These are phyloP conservation scores for Penicillium brasilianum DNA, from an alignment of 2,329 filamentous ascomycete species.

Conservation along the genomic window DNA sequence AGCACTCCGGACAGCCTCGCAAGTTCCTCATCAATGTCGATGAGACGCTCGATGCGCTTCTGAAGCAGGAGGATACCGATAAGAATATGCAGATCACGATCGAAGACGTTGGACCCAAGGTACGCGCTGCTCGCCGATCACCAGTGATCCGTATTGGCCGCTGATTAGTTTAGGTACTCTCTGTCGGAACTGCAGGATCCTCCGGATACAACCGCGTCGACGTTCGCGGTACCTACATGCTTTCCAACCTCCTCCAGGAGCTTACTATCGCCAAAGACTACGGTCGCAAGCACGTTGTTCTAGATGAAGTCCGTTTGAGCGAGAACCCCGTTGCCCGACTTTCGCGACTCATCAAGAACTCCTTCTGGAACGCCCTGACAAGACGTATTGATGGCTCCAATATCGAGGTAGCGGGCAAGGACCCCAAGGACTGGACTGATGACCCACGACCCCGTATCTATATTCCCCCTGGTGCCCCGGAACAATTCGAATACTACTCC, in stretches of 20 bases:
- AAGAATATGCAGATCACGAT: conserved; percentile 97
- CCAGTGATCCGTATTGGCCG: not conserved
- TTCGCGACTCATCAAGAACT: conserved; percentile 81
- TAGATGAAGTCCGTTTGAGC: conserved; percentile 88
- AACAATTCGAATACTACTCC: conserved; percentile 88
- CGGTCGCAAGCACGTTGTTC: conserved; percentile 83
- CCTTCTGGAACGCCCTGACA: conserved; percentile 92
- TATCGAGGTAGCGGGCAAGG: conserved; percentile 80
- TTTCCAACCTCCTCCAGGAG: conserved; percentile 95
- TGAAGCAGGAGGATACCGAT: conserved; percentile 89
- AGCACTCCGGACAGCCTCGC: conserved; percentile 69
- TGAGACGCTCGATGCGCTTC: conserved; percentile 75
- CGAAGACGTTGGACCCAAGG: conserved; percentile 92
- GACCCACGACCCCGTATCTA: conserved; percentile 92
- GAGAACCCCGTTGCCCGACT: conserved; percentile 94
- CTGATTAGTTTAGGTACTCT: conserved; percentile 67
- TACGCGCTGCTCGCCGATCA: conserved; percentile 38
- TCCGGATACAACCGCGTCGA: conserved; percentile 87
- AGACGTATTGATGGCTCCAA: conserved; percentile 82
- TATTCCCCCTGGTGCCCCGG: conserved; percentile 79
- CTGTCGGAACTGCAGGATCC: conserved; percentile 81
- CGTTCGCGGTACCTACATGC: conserved; percentile 93
- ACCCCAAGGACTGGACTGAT: conserved; percentile 94
- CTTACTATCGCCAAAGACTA: conserved; percentile 90
- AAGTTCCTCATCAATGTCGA: conserved; percentile 89